Evolutionary conservation across 208 protist genomes (phyloP), one percentile per base, ranked within the genome.

Genomic region (Wallacemonas sp.): DNA sequence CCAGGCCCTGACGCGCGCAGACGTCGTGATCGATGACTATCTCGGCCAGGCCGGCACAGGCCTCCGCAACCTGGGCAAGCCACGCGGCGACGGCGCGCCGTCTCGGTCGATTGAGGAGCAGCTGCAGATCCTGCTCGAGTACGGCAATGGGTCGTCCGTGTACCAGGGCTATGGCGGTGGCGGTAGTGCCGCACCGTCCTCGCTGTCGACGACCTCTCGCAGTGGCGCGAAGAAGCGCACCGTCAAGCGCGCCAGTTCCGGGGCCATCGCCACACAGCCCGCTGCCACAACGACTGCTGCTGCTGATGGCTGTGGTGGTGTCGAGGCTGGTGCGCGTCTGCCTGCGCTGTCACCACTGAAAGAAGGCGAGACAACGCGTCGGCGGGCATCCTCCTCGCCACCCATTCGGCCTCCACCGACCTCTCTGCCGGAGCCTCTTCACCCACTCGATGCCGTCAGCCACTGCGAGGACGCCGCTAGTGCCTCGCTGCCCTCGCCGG

Each of bases 111-210:
- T 63, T 5, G 39, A 46, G 38, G 39, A 63, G 38, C 57, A 46
- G 57, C 57, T 63, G 57, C 14, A 36, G 57, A 36, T 63, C 36
- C 27, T 63, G 57, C 39, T 63, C 30, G 52, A 58, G 52, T 58
- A 39, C 52, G 52, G 52, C 52, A 58, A 58, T 30, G 52, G 52
- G 4, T 2, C 52, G 6, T 39, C 52, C n/a, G 30, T 58, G 30
- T 58, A 34, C 19, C 26, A 39, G 30, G 52, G 52, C 14, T 19
- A 24, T 3, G 6, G 17, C 5, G 47, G 47, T 21, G 47, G 26
- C 17, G 17, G 24, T n/a, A n/a, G n/a, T n/a, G n/a, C n/a, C n/a
- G n/a, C n/a, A n/a, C n/a, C n/a, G 16, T 6, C 9, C 21, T 9
- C 47, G 47, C 11, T 32, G 26, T 23, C 47, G 21, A 55, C 8